phyloP scores from a whole-genome alignment of 176 grass and related monocot genomes.

The Oryza punctata region DNA sequence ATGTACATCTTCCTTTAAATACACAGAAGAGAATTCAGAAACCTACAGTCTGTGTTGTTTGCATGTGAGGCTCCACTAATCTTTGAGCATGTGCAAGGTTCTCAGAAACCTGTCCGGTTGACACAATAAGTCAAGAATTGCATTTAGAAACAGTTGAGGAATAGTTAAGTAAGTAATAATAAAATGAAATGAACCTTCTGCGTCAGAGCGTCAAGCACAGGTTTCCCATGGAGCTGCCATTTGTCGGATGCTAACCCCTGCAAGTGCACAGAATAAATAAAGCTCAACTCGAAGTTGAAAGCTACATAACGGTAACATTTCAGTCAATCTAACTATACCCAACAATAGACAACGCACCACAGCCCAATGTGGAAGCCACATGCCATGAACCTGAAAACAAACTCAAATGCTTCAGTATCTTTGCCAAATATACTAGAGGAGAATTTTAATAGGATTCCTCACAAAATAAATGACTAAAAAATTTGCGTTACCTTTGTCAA shows the following conservation, averaged over 20 bases:
- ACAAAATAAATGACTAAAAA: not conserved
- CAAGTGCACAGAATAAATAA: not conserved
- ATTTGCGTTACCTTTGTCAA: slow-evolving; percentile 42
- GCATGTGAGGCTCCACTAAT: slow-evolving; percentile 30
- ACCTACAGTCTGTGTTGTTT: slow-evolving; percentile 9
- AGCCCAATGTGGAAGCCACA: slow-evolving; percentile 64
- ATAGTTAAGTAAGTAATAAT: not conserved
- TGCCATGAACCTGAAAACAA: slow-evolving; percentile 44
- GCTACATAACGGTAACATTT: not conserved
- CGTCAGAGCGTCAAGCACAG: slow-evolving; percentile 3
- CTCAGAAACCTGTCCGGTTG: slow-evolving; percentile 15
- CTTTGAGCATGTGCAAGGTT: slow-evolving; percentile 8
- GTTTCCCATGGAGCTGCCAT: slow-evolving; percentile 43
- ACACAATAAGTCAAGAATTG: not conserved
- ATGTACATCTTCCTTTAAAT: not conserved
- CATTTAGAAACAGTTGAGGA: not conserved
- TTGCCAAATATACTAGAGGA: not conserved
- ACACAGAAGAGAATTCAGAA: not conserved
- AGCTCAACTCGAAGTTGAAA: not conserved
- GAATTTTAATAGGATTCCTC: not conserved
- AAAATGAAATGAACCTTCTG: slow-evolving; percentile 21
- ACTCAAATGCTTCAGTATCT: not conserved
- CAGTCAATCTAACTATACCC: slow-evolving; percentile 32
- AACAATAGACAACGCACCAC: slow-evolving; percentile 5
- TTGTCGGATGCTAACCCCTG: slow-evolving; percentile 41